Percentiles rank a stretch among this genome's conserved stretches.
phyloP scores from a whole-genome alignment of 1,139 yeast genomes.

The Kodamaea derodonti region DNA sequence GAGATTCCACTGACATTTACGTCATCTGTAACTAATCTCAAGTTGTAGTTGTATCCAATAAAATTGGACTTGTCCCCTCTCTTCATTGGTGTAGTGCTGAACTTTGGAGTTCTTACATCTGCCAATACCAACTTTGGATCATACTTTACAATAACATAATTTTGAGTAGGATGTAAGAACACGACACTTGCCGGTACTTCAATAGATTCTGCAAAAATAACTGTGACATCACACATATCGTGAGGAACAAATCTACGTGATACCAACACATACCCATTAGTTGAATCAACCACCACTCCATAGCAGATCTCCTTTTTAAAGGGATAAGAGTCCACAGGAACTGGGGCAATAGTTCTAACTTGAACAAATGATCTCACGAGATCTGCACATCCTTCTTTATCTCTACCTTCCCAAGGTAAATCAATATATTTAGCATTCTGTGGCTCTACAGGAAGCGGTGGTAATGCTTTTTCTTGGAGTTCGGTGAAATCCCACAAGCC shows the following conservation, averaged over 20 bases:
- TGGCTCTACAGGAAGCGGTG: slow-evolving; percentile 43
- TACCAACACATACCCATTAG: slow-evolving; percentile 72
- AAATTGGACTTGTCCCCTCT: slow-evolving; percentile 76
- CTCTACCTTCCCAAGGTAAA: slow-evolving; percentile 53
- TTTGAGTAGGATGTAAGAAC: slow-evolving; percentile 84
- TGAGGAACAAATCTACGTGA: slow-evolving; percentile 81
- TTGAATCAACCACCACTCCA: slow-evolving; percentile 80
- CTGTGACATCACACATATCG: slow-evolving; percentile 73
- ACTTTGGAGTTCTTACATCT: slow-evolving; percentile 55
- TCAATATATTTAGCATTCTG: slow-evolving; percentile 70
- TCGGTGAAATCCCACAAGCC: slow-evolving; percentile 86
- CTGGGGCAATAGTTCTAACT: slow-evolving; percentile 61
- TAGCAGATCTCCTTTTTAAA: slow-evolving; percentile 59
- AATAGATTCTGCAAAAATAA: slow-evolving; percentile 83
- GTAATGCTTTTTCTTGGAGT: slow-evolving; percentile 60
- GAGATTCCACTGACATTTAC: slow-evolving; percentile 76
- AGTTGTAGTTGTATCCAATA: slow-evolving; percentile 72
- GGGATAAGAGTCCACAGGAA: slow-evolving; percentile 72
- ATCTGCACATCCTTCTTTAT: slow-evolving; percentile 48
- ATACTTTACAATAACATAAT: slow-evolving; percentile 79
- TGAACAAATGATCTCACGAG: slow-evolving; percentile 57
- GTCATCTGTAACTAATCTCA: slow-evolving; percentile 69
- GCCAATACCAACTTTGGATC: slow-evolving; percentile 60
- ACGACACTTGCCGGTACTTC: slow-evolving; percentile 78
- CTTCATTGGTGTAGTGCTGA: slow-evolving; percentile 54